These are phyloP conservation scores for Lasiosphaeria ovina DNA, from an alignment of 495 filamentous ascomycete genomes.

Conservation along the genomic window DNA sequence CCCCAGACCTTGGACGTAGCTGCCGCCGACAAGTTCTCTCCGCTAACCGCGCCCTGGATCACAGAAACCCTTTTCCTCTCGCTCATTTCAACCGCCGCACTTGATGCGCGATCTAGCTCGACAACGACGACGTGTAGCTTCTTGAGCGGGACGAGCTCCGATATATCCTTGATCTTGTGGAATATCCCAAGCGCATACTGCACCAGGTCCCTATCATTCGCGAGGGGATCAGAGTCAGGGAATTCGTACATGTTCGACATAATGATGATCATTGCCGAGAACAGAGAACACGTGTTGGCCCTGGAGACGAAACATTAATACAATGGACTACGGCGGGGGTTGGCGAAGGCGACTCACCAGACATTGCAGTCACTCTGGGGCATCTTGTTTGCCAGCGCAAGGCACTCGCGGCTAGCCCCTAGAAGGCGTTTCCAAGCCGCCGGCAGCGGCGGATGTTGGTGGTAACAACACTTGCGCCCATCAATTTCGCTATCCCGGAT, in stretches of 20 bases:
- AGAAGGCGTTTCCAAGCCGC: slow-evolving; percentile 26
- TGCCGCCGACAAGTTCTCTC: background rate
- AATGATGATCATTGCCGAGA: slow-evolving; percentile 30
- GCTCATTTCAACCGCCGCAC: slow-evolving; percentile 14
- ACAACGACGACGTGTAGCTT: slow-evolving; percentile 21
- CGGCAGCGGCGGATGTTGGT: slow-evolving; percentile 21
- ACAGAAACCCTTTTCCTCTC: background rate
- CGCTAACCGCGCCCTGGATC: background rate
- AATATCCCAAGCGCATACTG: slow-evolving; percentile 16
- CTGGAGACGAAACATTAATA: slow-evolving; percentile 9
- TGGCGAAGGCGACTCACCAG: slow-evolving; percentile 19
- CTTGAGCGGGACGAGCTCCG: slow-evolving; percentile 19
- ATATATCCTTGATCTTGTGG: slow-evolving; percentile 23
- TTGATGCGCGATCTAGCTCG: slow-evolving; percentile 19
- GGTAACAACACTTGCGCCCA: slow-evolving; percentile 13
- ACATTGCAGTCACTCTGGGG: slow-evolving; percentile 23
- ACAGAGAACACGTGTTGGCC: slow-evolving; percentile 29
- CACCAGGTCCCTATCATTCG: slow-evolving; percentile 23
- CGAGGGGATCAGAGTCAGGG: slow-evolving; percentile 21
- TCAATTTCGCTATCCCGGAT: slow-evolving; percentile 15
- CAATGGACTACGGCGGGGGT: slow-evolving; percentile 2
- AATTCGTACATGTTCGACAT: slow-evolving; percentile 28
- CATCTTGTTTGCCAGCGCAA: slow-evolving; percentile 18
- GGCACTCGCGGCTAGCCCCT: slow-evolving; percentile 23
- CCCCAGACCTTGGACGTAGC: no score